These are phyloP conservation scores for Trypanosoma rangeli DNA, from an alignment of 208 protist species.

Conservation along the genomic window DNA sequence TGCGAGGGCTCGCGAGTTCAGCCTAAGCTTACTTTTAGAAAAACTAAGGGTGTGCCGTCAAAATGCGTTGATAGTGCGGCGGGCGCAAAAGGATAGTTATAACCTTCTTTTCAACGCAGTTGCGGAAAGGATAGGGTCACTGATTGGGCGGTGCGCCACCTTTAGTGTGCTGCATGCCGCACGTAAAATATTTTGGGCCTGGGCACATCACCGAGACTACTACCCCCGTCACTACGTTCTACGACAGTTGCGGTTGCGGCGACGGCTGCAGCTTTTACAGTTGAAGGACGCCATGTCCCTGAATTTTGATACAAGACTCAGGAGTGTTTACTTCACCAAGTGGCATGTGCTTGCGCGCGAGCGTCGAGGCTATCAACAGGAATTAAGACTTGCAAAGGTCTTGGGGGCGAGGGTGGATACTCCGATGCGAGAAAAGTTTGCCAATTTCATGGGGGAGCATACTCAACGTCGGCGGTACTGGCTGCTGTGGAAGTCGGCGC, in stretches of 20 bases:
- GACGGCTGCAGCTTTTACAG: conserved; percentile 27
- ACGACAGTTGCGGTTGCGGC: conserved; percentile 38
- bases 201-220: conserved; percentile 42
- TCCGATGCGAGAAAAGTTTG: background rate
- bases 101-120: conserved; percentile 42
- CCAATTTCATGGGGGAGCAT: conserved; percentile 6
- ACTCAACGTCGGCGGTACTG: conserved; percentile 1
- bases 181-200: conserved; percentile 42
- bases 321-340: conserved; percentile 17
- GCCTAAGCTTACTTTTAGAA: conserved; percentile 46
- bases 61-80: conserved; percentile 53
- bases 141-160: conserved; percentile 45
- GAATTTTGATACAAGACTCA: background rate
- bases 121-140: conserved; percentile 31
- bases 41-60: conserved; percentile 48
- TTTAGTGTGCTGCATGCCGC: conserved; percentile 35
- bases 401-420: background rate
- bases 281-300: conserved; percentile 13
- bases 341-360: conserved; percentile 16
- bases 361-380: background rate
- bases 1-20: conserved; percentile 36
- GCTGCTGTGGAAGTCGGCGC: conserved; percentile 6
- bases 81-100: conserved; percentile 64
- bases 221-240: conserved; percentile 58
- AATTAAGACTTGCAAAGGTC: background rate